Percentiles rank a stretch among this genome's conserved stretches.
Conservation (phyloP, 2,329 filamentous ascomycete genomes). For the Orbilia blumenaviensis region DNA sequence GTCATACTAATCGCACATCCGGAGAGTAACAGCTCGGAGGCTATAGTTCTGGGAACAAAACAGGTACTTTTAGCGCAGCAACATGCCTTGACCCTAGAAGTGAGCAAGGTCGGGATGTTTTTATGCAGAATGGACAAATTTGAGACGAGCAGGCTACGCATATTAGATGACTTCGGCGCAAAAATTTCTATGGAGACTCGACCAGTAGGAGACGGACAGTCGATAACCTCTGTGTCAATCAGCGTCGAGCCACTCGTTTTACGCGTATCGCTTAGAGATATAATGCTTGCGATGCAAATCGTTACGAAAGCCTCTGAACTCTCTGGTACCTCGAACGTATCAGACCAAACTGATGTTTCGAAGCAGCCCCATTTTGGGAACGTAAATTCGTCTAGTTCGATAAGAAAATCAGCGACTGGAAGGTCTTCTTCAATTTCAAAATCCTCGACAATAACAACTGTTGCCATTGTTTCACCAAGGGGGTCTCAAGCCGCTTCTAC, state of each 20-base stretch:
- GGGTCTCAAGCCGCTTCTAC: constrained; percentile 11
- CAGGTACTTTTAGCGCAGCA: constrained; percentile 93
- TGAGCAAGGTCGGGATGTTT: constrained; percentile 97
- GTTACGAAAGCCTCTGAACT: constrained; percentile 89
- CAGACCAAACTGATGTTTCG: constrained; percentile 66
- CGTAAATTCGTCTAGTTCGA: constrained; percentile 54
- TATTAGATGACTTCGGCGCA: constrained; percentile 95
- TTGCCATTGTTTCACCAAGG: background rate
- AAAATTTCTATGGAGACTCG: constrained; percentile 85
- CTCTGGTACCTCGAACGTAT: constrained; percentile 63
- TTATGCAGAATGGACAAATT: constrained; percentile 98
- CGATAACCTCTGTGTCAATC: constrained; percentile 79
- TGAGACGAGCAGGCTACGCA: constrained; percentile 85
- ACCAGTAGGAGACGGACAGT: constrained; percentile 68
- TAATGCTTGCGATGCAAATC: constrained; percentile 91
- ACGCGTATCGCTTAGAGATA: constrained; percentile 89
- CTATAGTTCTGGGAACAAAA: constrained; percentile 92
- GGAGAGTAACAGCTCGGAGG: constrained; percentile 86
- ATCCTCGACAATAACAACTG: constrained; percentile 58
- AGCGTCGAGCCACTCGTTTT: constrained; percentile 92
- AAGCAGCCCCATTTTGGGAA: constrained; percentile 61
- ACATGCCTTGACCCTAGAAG: constrained; percentile 89
- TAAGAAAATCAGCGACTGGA: constrained; percentile 31
- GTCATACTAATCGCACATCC: constrained; percentile 97
- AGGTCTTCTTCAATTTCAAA: constrained; percentile 61